These are phyloP conservation scores for Oryza meyeriana DNA, from an alignment of 176 grass and related monocot species.

Conservation along the genomic window DNA sequence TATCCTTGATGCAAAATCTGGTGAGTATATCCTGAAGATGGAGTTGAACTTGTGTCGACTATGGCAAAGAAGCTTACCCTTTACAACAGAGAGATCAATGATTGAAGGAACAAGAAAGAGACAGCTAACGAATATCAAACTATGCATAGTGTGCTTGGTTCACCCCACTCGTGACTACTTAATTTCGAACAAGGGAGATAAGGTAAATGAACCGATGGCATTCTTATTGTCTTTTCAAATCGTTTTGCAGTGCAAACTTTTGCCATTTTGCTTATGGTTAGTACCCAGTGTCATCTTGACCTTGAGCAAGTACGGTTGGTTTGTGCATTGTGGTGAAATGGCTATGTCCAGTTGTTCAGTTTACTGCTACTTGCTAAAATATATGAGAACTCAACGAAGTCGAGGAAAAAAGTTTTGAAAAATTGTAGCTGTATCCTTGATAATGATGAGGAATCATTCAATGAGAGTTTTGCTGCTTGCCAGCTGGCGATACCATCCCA, in stretches of 20 bases:
- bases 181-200: slow-evolving; percentile 57
- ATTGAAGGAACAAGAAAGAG: slow-evolving; percentile 63
- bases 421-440: slow-evolving; percentile 61
- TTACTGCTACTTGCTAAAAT: slow-evolving; percentile 60
- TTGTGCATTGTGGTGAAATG: slow-evolving; percentile 55
- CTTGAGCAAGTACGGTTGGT: slow-evolving; percentile 70
- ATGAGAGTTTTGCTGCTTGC: slow-evolving; percentile 56
- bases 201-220: slow-evolving; percentile 44
- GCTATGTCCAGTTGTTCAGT: slow-evolving; percentile 41
- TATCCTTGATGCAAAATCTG: slow-evolving; percentile 56
- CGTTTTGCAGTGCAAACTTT: slow-evolving; percentile 10
- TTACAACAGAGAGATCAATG: slow-evolving; percentile 54
- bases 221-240: background rate
- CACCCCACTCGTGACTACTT: slow-evolving; percentile 52
- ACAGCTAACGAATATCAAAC: slow-evolving; percentile 67
- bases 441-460: slow-evolving; percentile 38
- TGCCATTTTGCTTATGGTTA: background rate
- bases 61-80: slow-evolving; percentile 67
- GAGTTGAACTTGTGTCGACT: slow-evolving; percentile 45
- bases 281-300: slow-evolving; percentile 63
- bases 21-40: slow-evolving; percentile 49
- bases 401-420: slow-evolving; percentile 79
- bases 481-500: slow-evolving; percentile 82
- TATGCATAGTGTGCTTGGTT: slow-evolving; percentile 53
- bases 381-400: slow-evolving; percentile 69